Base-by-base conservation (phyloP, 2,329 filamentous ascomycete species). In the Pseudocercospora musae region DNA sequence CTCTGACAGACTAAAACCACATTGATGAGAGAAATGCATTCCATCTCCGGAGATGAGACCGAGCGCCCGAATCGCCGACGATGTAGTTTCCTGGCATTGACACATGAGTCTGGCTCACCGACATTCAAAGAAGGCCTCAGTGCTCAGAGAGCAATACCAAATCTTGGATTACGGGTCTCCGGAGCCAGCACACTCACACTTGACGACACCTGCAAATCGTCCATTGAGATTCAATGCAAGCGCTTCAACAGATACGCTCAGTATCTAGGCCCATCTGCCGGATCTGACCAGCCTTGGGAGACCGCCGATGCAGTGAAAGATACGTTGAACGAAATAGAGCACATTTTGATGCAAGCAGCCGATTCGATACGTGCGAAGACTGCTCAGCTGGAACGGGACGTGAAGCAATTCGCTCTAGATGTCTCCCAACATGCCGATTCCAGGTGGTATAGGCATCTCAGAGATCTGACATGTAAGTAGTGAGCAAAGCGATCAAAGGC, bases 361-460 rank as follows among this genome's bases (percentile, higher is more conserved):
- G 33, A 46, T 10, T 33, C 58, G 7, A 54, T 60, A 20, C 11
- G 21, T 10, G 21, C 13, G 15, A 60, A 60, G 40, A 25, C 49
- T 11, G 46, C 37, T 13, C 20, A 60, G 23, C 18, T 60, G 20
- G 31, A 60, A 15, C 21, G 33, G 15, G 15, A 60, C 18, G 40
- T 55, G 15, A 44, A 33, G 15, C 49, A 29, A 11, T 60, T 60
- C 13, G 10, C 25, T n/a, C 21, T 27, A 23, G 49, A 60, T 20
- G 49, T 60, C 11, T 37, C 58, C 1, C 15, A 21, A 15, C 23
- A 46, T 40, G 49, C 58, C 20, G 49, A 33, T 44, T 20, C 49
- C n/a, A 48, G 18, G 10, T 60, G 58, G 58, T 60, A 60, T 31
- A 31, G 58, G 18, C 42, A 55, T 55, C 31, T 60, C 0, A 40